Conservation (phyloP, 495 filamentous ascomycete species). For the Penicillium verhagenii region DNA sequence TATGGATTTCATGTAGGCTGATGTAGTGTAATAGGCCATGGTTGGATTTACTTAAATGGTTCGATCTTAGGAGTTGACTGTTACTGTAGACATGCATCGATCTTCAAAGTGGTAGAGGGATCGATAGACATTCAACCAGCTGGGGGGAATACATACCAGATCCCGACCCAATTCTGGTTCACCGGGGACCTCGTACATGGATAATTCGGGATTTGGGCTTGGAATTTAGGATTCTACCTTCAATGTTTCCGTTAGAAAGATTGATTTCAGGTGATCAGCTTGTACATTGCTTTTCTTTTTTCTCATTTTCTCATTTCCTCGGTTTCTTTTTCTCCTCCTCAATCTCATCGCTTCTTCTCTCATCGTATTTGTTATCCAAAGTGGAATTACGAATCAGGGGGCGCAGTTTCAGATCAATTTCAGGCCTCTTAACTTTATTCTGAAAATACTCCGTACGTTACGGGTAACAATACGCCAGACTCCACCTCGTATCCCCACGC, state of each 20-base stretch:
- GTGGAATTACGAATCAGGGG: slow-evolving; percentile 11
- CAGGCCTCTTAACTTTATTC: slow-evolving; percentile 20
- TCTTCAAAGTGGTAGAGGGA: not conserved
- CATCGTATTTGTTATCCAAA: slow-evolving; percentile 1
- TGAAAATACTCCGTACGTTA: not conserved
- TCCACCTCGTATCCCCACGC: slow-evolving; percentile 26
- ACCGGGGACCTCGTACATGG: not conserved
- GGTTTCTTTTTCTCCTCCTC: not conserved
- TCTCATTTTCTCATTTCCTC: not conserved
- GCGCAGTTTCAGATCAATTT: slow-evolving; percentile 19
- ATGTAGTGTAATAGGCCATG: no score
- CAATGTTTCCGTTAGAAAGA: no score
- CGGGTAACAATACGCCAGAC: slow-evolving; percentile 1
- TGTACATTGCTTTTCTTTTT: slow-evolving; percentile 16
- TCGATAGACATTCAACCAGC: not conserved
- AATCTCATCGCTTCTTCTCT: not conserved
- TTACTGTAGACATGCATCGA: no score
- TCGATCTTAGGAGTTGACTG: not conserved
- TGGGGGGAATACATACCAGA: not conserved
- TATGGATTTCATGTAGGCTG: not conserved
- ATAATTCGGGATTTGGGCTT: not conserved
- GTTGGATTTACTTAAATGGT: not conserved
- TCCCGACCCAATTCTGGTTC: slow-evolving; percentile 1
- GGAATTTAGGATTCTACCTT: not conserved
- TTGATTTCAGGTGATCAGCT: no score